These are phyloP conservation scores for Neonothopanus nambi DNA, from an alignment of 1,284 basidiomycete genomes.

Conservation along the genomic window DNA sequence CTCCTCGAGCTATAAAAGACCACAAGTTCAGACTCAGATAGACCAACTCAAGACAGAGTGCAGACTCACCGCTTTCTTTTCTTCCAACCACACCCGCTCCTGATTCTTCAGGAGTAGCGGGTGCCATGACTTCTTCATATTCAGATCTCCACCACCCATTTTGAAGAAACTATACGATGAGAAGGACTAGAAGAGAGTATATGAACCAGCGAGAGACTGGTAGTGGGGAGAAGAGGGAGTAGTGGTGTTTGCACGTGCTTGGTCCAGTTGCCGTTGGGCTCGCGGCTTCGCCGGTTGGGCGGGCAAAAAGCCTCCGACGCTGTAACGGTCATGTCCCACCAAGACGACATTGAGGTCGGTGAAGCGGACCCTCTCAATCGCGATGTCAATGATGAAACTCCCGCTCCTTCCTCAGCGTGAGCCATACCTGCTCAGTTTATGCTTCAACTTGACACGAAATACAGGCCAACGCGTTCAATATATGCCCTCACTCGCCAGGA, in stretches of 20 bases:
- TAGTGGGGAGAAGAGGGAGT: not conserved
- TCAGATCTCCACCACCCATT: conserved; percentile 94
- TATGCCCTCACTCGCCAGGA: conserved; percentile 79
- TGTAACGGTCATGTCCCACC: conserved; percentile 8
- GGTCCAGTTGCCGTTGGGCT: too few species aligned
- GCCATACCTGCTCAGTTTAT: conserved; percentile 15
- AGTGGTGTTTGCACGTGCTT: too few species aligned
- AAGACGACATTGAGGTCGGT: conserved; percentile 25
- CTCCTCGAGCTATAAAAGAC: conserved; percentile 78
- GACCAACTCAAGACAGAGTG: conserved; percentile 15
- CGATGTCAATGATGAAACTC: conserved; percentile 25
- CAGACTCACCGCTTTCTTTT: conserved; percentile 85
- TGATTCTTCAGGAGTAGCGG: conserved; percentile 97
- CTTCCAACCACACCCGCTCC: conserved; percentile 98
- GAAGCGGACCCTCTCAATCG: conserved; percentile 34
- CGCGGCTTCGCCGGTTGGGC: not conserved
- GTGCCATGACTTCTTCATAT: conserved; percentile 99
- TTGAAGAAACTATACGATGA: conserved; percentile 44
- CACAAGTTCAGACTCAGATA: not conserved
- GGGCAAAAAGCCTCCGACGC: not conserved
- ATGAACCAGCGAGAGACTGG: conserved; percentile 11
- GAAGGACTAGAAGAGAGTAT: conserved; percentile 15
- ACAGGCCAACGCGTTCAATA: conserved; percentile 72
- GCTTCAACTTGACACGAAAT: not conserved
- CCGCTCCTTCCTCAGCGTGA: conserved; percentile 25